Evolutionary conservation across 208 protist species (phyloP).

Genomic region (Zelonia costaricensis): DNA sequence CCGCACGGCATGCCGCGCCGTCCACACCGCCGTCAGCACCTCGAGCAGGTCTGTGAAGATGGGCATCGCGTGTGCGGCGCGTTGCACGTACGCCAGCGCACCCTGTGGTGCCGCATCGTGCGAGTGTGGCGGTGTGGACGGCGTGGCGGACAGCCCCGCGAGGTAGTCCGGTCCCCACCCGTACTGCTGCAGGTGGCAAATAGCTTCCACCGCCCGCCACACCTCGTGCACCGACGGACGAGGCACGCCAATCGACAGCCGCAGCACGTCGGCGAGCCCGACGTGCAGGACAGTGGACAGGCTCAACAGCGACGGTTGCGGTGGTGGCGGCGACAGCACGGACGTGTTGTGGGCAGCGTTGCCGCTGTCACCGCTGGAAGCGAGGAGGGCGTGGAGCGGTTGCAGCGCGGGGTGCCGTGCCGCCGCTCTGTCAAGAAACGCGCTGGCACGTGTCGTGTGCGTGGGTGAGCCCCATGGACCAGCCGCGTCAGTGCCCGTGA

Average conservation of each 20-base stretch:
- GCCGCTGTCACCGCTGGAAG: neutral
- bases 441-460: too few species aligned
- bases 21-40: neutral
- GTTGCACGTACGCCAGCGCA: neutral
- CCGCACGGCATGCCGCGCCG: neutral
- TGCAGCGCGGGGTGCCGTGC: too few species aligned
- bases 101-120: neutral
- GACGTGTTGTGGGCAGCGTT: neutral
- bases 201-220: conserved; percentile 7
- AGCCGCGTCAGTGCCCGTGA: too few species aligned
- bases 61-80: neutral
- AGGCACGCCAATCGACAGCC: neutral
- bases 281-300: conserved; percentile 19
- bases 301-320: neutral
- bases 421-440: too few species aligned
- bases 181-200: conserved; percentile 12
- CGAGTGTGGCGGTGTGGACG: neutral
- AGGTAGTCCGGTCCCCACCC: conserved; percentile 16
- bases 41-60: neutral
- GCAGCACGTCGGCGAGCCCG: conserved; percentile 4
- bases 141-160: neutral
- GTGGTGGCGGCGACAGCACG: too few species aligned
- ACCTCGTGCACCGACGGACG: neutral
- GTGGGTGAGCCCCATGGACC: too few species aligned
- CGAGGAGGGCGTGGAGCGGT: neutral